These are phyloP conservation scores for Mycena maculata DNA, from an alignment of 768 basidiomycete genomes.

Conservation along the genomic window DNA sequence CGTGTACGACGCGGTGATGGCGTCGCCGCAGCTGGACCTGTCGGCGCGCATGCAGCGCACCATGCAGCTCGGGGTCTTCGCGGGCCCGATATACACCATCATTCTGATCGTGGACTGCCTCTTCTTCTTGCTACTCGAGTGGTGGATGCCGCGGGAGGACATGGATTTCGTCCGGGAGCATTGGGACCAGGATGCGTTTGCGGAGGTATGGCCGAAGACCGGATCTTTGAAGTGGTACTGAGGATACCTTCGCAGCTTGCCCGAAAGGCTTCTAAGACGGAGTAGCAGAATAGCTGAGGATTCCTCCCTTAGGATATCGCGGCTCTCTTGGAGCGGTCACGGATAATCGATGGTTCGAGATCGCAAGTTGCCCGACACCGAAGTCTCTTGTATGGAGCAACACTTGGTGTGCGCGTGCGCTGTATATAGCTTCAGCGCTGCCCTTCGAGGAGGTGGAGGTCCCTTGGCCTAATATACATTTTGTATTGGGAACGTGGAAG, in stretches of 20 bases:
- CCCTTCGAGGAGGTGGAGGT: too few species aligned
- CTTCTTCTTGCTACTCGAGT: constrained; percentile 88
- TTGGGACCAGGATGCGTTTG: constrained; percentile 65
- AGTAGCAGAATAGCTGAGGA: not conserved
- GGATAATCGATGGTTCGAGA: too few species aligned
- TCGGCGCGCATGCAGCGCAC: constrained; percentile 83
- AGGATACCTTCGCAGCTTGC: not conserved
- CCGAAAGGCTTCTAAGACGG: not conserved
- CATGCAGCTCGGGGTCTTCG: constrained; percentile 80
- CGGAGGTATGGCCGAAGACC: constrained; percentile 42
- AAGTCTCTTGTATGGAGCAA: too few species aligned
- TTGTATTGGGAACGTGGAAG: constrained; percentile 12
- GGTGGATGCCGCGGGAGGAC: constrained; percentile 81
- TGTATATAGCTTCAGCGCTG: too few species aligned
- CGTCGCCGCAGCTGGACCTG: constrained; percentile 72
- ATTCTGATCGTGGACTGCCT: constrained; percentile 92
- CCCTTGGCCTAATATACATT: constrained; percentile 28
- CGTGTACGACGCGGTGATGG: constrained; percentile 81
- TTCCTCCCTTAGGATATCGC: too few species aligned
- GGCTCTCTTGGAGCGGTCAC: too few species aligned
- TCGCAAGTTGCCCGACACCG: too few species aligned
- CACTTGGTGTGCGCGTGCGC: too few species aligned
- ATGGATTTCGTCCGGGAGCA: constrained; percentile 78
- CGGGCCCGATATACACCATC: constrained; percentile 88
- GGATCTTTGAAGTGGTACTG: not conserved